Evolutionary conservation across 1,284 basidiomycete species (phyloP), one percentile per base, ranked within the genome.

Genomic region (Golubevia pallescens): DNA sequence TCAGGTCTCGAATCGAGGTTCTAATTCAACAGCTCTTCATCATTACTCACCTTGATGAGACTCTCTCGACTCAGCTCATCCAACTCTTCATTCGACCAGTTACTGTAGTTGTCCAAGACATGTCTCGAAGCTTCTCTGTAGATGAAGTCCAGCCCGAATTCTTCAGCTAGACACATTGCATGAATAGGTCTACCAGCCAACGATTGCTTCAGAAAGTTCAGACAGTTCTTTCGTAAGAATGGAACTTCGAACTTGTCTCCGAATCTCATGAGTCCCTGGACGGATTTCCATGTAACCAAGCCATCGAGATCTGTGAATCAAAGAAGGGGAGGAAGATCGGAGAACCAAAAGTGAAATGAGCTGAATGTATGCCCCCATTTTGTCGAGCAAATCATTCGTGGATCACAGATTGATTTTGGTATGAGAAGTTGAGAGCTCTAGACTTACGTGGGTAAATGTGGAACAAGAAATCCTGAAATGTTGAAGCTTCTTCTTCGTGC

Each of bases 171-270:
- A 0, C 70, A 63, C 75, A 79, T 77, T n/a, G 77, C 77, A 24
- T 75, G 70, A 34, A 79, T 79, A 20, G 77, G 75, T 7, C 71
- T 57, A 0, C 75, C 77, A 0, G 77, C 74, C n/a, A 77, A 56
- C 4, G 77, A 65, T 3, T 69, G 70, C 2, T 68, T 65, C 1
- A 79, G 55, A 42, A 77, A 79, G 19, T 53, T 59, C 2, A 67
- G 38, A 59, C 73, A 75, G 1, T 63, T 55, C 10, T 67, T 57
- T 4, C 67, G 71, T n/a, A 79, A 59, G 32, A 61, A 68, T 1
- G 58, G 28, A 2, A 78, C 75, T 23, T 71, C 70, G 51, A 71
- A 75, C 53, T 79, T 79, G 65, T 77, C 77, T 2, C 66, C 63
- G 34, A 79, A 77, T 1, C 67, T 53, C 13, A 79, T 54, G 19